A percentile compares a stretch with the other conserved stretches of the same genome.
phyloP scores from a whole-genome alignment of 1,284 basidiomycete species.

The Albatrellus sp. region DNA sequence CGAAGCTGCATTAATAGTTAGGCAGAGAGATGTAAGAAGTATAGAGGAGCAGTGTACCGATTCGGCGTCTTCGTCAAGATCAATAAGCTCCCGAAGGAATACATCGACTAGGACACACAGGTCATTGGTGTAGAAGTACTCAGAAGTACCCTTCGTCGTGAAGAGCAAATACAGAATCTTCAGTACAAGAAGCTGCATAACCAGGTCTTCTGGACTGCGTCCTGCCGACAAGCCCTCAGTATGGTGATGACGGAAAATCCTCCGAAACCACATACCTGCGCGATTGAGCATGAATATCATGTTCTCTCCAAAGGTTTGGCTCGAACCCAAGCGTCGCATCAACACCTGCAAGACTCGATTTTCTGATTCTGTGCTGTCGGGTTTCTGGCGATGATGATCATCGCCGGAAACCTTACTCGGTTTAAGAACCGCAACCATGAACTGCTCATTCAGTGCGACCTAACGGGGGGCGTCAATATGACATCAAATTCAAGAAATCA shows the following conservation, averaged over 20 bases:
- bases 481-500: conserved; percentile 2
- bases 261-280: conserved; percentile 47
- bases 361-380: conserved; percentile 18
- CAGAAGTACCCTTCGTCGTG: conserved; percentile 84
- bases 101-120: conserved; percentile 93
- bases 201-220: conserved; percentile 79
- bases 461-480: conserved; percentile 17
- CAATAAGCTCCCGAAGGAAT: conserved; percentile 83
- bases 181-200: conserved; percentile 89
- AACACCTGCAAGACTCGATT: conserved; percentile 82
- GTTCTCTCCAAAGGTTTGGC: conserved; percentile 95
- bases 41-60: conserved; percentile 37
- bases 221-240: conserved; percentile 28
- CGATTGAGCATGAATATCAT: conserved; percentile 99
- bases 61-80: conserved; percentile 89
- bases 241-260: neutral
- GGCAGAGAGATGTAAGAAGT: neutral
- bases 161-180: conserved; percentile 95
- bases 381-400: conserved; percentile 7
- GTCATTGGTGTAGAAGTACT: conserved; percentile 99
- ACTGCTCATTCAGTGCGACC: conserved; percentile 95
- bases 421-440: conserved; percentile 73
- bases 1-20: conserved; percentile 47
- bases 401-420: conserved; percentile 9
- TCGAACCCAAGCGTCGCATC: conserved; percentile 70